Conservation (phyloP, 176 grass and related monocot species). For the Oryza coarctata region DNA sequence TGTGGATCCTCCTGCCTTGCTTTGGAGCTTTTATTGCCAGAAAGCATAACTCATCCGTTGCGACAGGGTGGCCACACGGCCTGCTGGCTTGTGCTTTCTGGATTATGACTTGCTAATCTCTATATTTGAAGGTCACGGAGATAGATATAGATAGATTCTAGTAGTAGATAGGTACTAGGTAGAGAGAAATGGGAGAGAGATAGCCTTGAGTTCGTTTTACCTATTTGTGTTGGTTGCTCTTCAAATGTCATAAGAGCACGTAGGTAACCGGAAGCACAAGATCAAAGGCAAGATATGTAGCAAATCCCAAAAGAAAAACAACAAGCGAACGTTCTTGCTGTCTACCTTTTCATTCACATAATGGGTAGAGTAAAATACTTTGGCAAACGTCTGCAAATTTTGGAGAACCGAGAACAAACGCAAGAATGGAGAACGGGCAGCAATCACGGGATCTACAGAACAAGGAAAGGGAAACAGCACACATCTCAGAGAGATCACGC, state of each 20-base stretch:
- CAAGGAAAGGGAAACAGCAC: background rate
- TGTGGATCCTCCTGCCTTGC: constrained; percentile 32
- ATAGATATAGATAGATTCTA: background rate
- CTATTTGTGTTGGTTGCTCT: too few species aligned
- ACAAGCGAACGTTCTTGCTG: background rate
- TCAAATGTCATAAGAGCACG: background rate
- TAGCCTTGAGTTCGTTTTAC: background rate
- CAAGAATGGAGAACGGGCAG: background rate
- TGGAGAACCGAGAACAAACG: background rate
- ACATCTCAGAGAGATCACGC: background rate
- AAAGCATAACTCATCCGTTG: constrained; percentile 22
- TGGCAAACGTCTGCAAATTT: background rate
- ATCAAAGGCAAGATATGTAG: background rate
- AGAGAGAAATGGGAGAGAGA: background rate
- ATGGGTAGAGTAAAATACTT: background rate
- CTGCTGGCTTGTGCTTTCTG: constrained; percentile 2
- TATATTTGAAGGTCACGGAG: background rate
- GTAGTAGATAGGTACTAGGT: background rate
- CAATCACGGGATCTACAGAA: constrained; percentile 22
- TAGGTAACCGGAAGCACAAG: background rate
- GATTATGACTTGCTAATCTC: background rate
- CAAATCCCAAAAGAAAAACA: background rate
- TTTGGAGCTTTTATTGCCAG: constrained; percentile 47
- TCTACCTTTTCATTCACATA: background rate
- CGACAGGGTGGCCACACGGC: constrained; percentile 17